Conservation (phyloP, 257 asterid species). For the Lantana camara region DNA sequence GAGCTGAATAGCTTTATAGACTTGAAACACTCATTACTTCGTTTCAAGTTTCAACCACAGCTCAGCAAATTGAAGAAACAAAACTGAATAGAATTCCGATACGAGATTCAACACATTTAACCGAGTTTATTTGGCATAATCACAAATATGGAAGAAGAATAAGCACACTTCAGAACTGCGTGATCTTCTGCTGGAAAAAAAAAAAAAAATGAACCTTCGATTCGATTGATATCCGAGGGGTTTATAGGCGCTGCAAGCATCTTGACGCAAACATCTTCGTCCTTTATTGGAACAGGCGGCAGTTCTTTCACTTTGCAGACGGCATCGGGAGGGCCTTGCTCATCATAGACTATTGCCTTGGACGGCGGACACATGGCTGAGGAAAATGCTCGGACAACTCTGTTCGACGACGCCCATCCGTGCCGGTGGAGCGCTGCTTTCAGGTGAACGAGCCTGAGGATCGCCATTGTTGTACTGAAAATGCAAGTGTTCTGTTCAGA, state of each 20-base stretch:
- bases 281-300: slow-evolving; percentile 75
- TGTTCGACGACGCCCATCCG: slow-evolving; percentile 27
- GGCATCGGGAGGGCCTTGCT: slow-evolving; percentile 85
- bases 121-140: not conserved
- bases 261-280: slow-evolving; percentile 84
- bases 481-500: too few relatives aligned
- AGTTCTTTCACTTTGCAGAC: slow-evolving; percentile 70
- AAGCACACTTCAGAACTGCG: slow-evolving; percentile 5
- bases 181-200: too few relatives aligned
- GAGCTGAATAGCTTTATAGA: not conserved
- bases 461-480: slow-evolving; percentile 41
- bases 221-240: slow-evolving; percentile 94
- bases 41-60: not conserved
- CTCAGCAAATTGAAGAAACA: slow-evolving; percentile 1
- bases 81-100: not conserved
- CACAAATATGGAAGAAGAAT: not conserved
- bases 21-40: slow-evolving; percentile 1
- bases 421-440: slow-evolving; percentile 36
- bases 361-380: slow-evolving; percentile 80
- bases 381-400: slow-evolving; percentile 53
- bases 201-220: slow-evolving; percentile 58
- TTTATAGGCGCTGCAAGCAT: slow-evolving; percentile 97
- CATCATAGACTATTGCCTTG: slow-evolving; percentile 79
- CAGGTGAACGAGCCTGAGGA: slow-evolving; percentile 35
- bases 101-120: slow-evolving; percentile 3